A percentile compares a stretch with the other conserved stretches of the same genome.
Conservation (phyloP, 2,329 filamentous ascomycete genomes). For the Fusarium hostae region DNA sequence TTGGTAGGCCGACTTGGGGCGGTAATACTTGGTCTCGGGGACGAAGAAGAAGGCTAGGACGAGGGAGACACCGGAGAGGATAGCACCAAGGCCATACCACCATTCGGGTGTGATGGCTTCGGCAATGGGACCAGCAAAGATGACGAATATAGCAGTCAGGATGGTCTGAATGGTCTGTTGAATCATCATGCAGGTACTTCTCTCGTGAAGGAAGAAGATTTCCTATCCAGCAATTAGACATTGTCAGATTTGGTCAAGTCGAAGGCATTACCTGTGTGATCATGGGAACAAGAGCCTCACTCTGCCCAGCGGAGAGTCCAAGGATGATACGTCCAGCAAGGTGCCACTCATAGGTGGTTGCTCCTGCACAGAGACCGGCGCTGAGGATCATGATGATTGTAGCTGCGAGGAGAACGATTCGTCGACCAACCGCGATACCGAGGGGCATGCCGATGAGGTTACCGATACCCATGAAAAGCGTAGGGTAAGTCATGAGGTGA, state of each 20-base stretch:
- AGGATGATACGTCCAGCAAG: constrained; percentile 30
- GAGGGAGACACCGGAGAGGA: constrained; percentile 5
- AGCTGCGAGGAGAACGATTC: constrained; percentile 35
- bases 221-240: constrained; percentile 10
- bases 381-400: constrained; percentile 38
- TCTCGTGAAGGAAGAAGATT: constrained; percentile 39
- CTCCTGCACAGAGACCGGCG: constrained; percentile 27
- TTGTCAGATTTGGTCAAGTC: fast-evolving
- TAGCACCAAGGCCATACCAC: constrained; percentile 20
- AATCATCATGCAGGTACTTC: constrained; percentile 36
- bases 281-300: constrained; percentile 28
- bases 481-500: constrained; percentile 19
- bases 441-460: constrained; percentile 40
- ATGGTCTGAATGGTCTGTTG: constrained; percentile 38
- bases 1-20: constrained; percentile 13
- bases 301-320: constrained; percentile 35
- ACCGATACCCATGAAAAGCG: constrained; percentile 34
- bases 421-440: constrained; percentile 36
- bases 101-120: constrained; percentile 10
- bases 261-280: constrained; percentile 7
- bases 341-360: constrained; percentile 39
- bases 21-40: constrained; percentile 17
- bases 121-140: constrained; percentile 18
- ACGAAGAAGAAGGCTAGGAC: constrained; percentile 16
- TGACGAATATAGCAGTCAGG: constrained; percentile 19